Evolutionary conservation across 352 stramenopile species (phyloP), one percentile per base, ranked within the genome.

Genomic region (Globisporangium solare): DNA sequence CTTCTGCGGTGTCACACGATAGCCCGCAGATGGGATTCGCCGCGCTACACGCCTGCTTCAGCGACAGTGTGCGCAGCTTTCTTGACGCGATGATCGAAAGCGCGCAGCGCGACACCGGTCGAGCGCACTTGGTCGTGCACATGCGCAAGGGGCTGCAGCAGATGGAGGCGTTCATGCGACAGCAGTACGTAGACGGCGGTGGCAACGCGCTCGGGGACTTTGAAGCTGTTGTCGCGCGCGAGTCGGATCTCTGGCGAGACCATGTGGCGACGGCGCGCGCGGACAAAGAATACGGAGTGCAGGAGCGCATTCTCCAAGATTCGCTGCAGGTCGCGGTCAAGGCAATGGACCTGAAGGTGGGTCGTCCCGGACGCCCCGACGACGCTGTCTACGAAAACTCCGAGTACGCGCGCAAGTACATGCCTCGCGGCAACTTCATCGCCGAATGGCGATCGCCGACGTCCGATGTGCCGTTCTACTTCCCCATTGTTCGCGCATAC

Each of bases 371-470:
- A n/a, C 74, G 72, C 35, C 80, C 83, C 0, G 83, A 93, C 45
- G 83, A 93, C 50, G 56, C 66, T 10, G 79, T 93, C 49, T 93
- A 93, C 67, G 69, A 79, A 22, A 68, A 68, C 27, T 83, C 67
- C 13, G 61, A 70, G 48, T 93, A 91, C 56, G 79, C 79, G 15
- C 76, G 83, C 51, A 66, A 80, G 65, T 77, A 71, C 68, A 73
- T 89, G 48, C 83, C 83, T 31, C 76, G 83, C 0, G 83, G 83
- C 27, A 93, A 93, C 63, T 93, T 79, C 58, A 64, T 93, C 17
- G 76, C 70, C 20, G 63, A 84, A 49, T 90, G 68, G 68, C n/a
- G 7, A 12, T 20, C 54, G 35, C 39, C 31, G 18, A 41, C 57
- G 15, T 27, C 43, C 24, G 3, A 14, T 18, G 31, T 50, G 24